These are phyloP conservation scores for Rhododendron williamsianum DNA, from an alignment of 148 eudicot species.

Conservation along the genomic window DNA sequence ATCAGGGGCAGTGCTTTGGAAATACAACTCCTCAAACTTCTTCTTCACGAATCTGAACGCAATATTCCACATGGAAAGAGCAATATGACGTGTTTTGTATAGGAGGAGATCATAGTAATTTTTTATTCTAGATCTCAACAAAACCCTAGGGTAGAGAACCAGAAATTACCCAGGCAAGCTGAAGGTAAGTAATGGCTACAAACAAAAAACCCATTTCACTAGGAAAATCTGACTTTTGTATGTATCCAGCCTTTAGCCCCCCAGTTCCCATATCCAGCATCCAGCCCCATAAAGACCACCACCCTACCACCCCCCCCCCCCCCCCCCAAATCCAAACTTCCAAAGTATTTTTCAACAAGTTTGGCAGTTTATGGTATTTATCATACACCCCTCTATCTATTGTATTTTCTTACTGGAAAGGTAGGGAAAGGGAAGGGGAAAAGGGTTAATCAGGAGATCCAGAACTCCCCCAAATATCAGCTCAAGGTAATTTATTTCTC, in stretches of 20 bases:
- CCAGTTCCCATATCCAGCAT: no score
- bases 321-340: background rate
- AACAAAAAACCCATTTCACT: background rate
- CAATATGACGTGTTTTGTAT: background rate
- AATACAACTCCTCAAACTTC: slow-evolving; percentile 94
- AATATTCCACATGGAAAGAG: background rate
- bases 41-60: slow-evolving; percentile 78
- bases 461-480: background rate
- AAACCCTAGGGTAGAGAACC: background rate
- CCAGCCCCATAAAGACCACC: no score
- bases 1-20: slow-evolving; percentile 82
- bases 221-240: background rate
- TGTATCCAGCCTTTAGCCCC: background rate
- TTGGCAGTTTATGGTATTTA: background rate
- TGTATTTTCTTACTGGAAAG: background rate
- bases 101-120: background rate
- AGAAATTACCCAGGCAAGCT: background rate
- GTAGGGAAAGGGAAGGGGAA: background rate
- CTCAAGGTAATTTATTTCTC: background rate
- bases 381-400: background rate
- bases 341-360: background rate
- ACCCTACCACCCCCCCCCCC: no score
- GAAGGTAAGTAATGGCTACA: background rate
- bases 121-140: background rate
- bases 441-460: background rate